Conservation (phyloP, 1,284 basidiomycete species). For the Coriolopsis trogii region DNA sequence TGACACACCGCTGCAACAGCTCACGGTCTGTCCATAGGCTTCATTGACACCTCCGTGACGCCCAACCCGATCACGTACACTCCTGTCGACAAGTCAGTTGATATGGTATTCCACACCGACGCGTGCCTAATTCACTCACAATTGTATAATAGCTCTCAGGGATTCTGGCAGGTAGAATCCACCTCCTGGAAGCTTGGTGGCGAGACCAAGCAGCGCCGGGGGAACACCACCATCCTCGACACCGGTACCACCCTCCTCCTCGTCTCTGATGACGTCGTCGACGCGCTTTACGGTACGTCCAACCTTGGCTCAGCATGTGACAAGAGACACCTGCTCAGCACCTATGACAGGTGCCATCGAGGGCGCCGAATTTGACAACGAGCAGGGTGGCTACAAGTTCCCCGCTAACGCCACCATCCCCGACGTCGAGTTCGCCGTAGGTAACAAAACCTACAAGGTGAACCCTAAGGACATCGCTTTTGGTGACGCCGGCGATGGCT, state of each 20-base stretch:
- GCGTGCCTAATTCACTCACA: not conserved
- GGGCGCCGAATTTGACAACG: conserved; percentile 37
- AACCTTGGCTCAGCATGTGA: not conserved
- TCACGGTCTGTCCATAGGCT: conserved; percentile 20
- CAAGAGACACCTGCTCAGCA: not conserved
- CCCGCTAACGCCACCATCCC: conserved; percentile 36
- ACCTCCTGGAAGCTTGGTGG: conserved; percentile 32
- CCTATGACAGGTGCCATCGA: conserved; percentile 24
- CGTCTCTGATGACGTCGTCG: conserved; percentile 36
- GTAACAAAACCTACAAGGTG: conserved; percentile 35
- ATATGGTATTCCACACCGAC: not conserved
- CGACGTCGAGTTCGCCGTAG: conserved; percentile 38
- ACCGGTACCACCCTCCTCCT: conserved; percentile 43
- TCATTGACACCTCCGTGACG: conserved; percentile 35
- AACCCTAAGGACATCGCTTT: conserved; percentile 37
- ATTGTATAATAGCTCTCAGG: conserved; percentile 33
- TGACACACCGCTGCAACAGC: too few relatives aligned
- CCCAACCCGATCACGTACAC: conserved; percentile 33
- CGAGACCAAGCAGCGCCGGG: conserved; percentile 26
- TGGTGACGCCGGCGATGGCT: conserved; percentile 30
- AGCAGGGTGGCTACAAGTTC: conserved; percentile 41
- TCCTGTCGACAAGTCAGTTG: conserved; percentile 31
- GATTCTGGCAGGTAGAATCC: conserved; percentile 40
- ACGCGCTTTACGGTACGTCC: conserved; percentile 34
- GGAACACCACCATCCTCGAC: conserved; percentile 42